Evolutionary conservation across 768 basidiomycete species (phyloP).

Genomic region (Auricularia sp.): DNA sequence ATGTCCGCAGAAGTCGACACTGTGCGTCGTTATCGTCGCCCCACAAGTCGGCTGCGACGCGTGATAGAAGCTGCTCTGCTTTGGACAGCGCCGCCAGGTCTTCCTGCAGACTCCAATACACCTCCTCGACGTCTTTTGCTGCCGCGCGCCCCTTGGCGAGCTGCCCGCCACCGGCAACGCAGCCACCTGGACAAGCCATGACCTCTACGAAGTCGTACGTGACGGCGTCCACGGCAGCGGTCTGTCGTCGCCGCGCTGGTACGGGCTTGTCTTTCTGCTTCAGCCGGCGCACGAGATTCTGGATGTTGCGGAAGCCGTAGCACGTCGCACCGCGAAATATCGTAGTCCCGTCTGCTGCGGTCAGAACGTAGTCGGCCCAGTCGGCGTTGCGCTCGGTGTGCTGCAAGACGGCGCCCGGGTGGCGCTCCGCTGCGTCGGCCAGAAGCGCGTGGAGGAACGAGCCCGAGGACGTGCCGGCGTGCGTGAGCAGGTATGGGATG

Average conservation of each 20-base stretch:
- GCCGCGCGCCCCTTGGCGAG: slow-evolving; percentile 19
- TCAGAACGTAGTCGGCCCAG: slow-evolving; percentile 64
- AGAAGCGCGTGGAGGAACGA: slow-evolving; percentile 84
- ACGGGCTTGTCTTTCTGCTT: slow-evolving; percentile 63
- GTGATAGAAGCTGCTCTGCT: slow-evolving; percentile 30
- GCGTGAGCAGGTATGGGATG: slow-evolving; percentile 66
- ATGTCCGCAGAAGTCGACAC: slow-evolving; percentile 55
- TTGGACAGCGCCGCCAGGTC: slow-evolving; percentile 33
- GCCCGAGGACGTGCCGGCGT: slow-evolving; percentile 82
- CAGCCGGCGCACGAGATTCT: slow-evolving; percentile 94
- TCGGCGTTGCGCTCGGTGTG: slow-evolving; percentile 62
- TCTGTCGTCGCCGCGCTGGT: slow-evolving; percentile 48
- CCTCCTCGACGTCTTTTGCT: slow-evolving; percentile 59
- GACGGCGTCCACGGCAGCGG: slow-evolving; percentile 22
- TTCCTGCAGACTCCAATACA: slow-evolving; percentile 55
- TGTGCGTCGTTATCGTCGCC: slow-evolving; percentile 37
- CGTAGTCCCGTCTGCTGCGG: slow-evolving; percentile 32
- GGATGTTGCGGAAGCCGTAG: slow-evolving; percentile 94
- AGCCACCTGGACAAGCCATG: slow-evolving; percentile 98
- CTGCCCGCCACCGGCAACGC: slow-evolving; percentile 97
- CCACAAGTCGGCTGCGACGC: slow-evolving; percentile 36
- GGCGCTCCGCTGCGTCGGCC: slow-evolving; percentile 37
- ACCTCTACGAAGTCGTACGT: slow-evolving; percentile 90
- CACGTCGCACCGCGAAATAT: slow-evolving; percentile 87
- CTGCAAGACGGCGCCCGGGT: slow-evolving; percentile 34